Evolutionary conservation across 192 early-diverging fungal species (phyloP), one percentile per base, ranked within the genome.

Genomic region (Umbelopsis ramanniana): DNA sequence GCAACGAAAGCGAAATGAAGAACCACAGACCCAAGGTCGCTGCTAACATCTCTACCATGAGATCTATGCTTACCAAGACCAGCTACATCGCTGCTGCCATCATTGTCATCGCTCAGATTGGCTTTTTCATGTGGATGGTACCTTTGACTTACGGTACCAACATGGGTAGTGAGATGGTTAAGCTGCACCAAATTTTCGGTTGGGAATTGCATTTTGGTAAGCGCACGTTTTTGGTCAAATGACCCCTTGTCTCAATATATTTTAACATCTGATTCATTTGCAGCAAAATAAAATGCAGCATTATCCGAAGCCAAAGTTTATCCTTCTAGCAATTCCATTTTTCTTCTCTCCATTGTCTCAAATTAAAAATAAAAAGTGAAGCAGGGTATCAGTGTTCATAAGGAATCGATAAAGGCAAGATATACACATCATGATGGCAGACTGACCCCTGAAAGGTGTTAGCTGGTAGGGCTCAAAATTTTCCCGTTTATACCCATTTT

Each of bases 71-170:
- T 11, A 73, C 74, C 9, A 48, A 68, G 66, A 55, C 75, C 46
- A 81, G 79, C 26, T 82, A 72, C 22, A 72, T 69, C 48, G 81
- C 79, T n/a, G 82, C 69, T 24, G 69, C 80, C 22, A 52, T 84
- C 14, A 69, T 94, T 24, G 67, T 79, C 11, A 76, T 69, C 1
- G 23, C 90, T 21, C 89, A 89, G 47, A 15, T 91, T 17, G 81
- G 77, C 2, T 74, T 82, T 40, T 98, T 96, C 81, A 52, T 83
- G 54, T 95, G 80, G 76, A 96, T 97, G 86, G 78, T 93, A 17
- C 97, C 96, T 22, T 46, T 99, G 11, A 85, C 93, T 10, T 99
- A 98, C 75, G 97, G 97, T 21, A 86, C 91, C 9, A 81, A 90
- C 2, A 38, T 89, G 57, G 77, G 77, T 69, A 76, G 91, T 3